Conservation (phyloP, 1,139 yeast genomes). For the Blastobotrys niveus region DNA sequence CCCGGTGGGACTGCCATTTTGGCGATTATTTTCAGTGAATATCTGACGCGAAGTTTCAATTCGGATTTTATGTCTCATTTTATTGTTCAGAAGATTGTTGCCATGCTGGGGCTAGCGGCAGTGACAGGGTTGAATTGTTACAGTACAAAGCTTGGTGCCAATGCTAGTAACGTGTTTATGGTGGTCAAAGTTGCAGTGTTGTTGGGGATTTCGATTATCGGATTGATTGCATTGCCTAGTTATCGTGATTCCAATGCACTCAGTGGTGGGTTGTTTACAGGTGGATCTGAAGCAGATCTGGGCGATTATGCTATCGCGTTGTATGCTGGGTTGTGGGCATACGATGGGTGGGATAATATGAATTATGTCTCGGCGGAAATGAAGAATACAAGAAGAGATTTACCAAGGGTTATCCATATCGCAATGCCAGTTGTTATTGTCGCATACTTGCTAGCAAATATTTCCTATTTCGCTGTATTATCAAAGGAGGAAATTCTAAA, state of each 20-base stretch:
- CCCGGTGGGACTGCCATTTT: slow-evolving; percentile 42
- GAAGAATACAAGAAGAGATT: slow-evolving; percentile 35
- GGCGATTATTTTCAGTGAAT: slow-evolving; percentile 39
- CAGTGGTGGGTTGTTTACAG: slow-evolving; percentile 25
- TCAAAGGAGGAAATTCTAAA: slow-evolving; percentile 31
- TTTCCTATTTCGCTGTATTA: slow-evolving; percentile 37
- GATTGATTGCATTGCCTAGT: slow-evolving; percentile 29
- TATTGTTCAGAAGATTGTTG: slow-evolving; percentile 33
- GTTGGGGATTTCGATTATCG: slow-evolving; percentile 32
- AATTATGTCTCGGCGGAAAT: slow-evolving; percentile 41
- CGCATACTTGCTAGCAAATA: slow-evolving; percentile 36
- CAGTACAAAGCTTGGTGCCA: slow-evolving; percentile 35
- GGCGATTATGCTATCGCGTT: slow-evolving; percentile 38
- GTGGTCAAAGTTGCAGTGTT: slow-evolving; percentile 34
- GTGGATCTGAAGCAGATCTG: slow-evolving; percentile 25
- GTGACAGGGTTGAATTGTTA: slow-evolving; percentile 32
- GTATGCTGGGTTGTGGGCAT: slow-evolving; percentile 43
- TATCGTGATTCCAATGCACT: slow-evolving; percentile 26
- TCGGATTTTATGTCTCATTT: slow-evolving; percentile 22
- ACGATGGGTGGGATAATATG: slow-evolving; percentile 44
- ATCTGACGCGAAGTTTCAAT: slow-evolving; percentile 25
- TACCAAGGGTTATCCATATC: slow-evolving; percentile 38
- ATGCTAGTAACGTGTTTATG: slow-evolving; percentile 35
- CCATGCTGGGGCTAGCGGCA: slow-evolving; percentile 29
- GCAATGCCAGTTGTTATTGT: slow-evolving; percentile 40